Conservation (phyloP, 2,329 filamentous ascomycete genomes). For the Cadophora sp. region DNA sequence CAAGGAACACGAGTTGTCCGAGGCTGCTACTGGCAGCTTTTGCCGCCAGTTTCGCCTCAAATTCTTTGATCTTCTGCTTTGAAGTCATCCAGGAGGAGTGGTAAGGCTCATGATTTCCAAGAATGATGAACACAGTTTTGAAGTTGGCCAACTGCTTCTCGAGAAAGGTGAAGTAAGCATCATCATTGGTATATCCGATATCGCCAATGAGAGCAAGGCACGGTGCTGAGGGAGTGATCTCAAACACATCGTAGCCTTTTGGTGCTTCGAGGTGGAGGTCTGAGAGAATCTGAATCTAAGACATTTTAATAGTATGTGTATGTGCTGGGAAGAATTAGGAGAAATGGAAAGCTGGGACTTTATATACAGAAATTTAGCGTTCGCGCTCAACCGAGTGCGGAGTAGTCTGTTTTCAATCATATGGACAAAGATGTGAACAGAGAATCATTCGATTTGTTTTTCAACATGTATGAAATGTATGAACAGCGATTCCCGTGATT, state of each 20-base stretch:
- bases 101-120: slow-evolving; percentile 57
- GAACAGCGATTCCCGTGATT: too few species aligned
- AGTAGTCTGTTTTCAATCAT: too few species aligned
- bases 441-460: too few species aligned
- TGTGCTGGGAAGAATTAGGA: too few species aligned
- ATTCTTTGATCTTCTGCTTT: slow-evolving; percentile 22
- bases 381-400: too few species aligned
- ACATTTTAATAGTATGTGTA: too few species aligned
- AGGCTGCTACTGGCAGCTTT: slow-evolving; percentile 39
- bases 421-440: too few species aligned
- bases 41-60: neutral
- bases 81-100: slow-evolving; percentile 44
- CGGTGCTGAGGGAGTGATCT: slow-evolving; percentile 49
- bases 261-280: slow-evolving; percentile 56
- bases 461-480: too few species aligned
- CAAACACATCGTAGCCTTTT: slow-evolving; percentile 49
- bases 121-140: slow-evolving; percentile 47
- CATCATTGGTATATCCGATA: slow-evolving; percentile 7
- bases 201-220: slow-evolving; percentile 55
- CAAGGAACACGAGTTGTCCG: slow-evolving; percentile 45
- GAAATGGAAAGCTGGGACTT: too few species aligned
- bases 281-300: slow-evolving; percentile 24
- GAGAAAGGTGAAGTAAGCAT: slow-evolving; percentile 49
- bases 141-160: slow-evolving; percentile 49
- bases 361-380: too few species aligned